Conservation (phyloP, 2,329 filamentous ascomycete genomes). For the Tolypocladium pustulatum region DNA sequence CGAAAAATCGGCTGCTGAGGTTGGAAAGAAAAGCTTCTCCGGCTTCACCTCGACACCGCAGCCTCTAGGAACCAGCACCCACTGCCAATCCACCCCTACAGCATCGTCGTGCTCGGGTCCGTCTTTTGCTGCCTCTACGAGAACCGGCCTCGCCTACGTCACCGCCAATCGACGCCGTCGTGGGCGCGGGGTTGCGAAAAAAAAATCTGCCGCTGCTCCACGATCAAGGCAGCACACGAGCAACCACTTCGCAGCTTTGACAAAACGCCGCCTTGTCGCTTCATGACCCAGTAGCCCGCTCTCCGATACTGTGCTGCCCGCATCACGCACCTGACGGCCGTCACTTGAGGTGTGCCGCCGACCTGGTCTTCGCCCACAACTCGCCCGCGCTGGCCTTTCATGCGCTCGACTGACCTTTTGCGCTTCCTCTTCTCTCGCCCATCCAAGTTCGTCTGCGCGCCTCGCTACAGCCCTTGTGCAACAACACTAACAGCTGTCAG, state of each 20-base stretch:
- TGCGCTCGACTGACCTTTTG: slow-evolving; percentile 84
- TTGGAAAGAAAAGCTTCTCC: neutral
- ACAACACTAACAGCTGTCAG: slow-evolving; percentile 19
- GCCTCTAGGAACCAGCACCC: neutral
- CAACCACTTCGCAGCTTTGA: neutral
- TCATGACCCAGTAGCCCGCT: neutral
- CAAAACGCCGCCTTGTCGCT: neutral
- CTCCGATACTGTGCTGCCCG: neutral
- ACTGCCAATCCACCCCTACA: neutral
- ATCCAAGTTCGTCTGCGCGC: slow-evolving; percentile 60
- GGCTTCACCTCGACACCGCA: neutral
- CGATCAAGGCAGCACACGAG: neutral
- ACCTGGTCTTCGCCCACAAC: slow-evolving; percentile 13
- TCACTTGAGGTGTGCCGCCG: slow-evolving; percentile 9
- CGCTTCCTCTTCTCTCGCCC: slow-evolving; percentile 83
- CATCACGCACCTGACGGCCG: neutral
- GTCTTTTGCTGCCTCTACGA: neutral
- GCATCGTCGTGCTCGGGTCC: neutral
- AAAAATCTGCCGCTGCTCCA: neutral
- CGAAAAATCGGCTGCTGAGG: neutral
- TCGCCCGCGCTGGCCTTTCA: slow-evolving; percentile 46
- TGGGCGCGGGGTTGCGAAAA: neutral
- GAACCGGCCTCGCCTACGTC: neutral
- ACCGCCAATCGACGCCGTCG: neutral
- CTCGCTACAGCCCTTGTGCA: neutral